Evolutionary conservation across 768 basidiomycete species (phyloP).

Genomic region (Mycena rebaudengoi): DNA sequence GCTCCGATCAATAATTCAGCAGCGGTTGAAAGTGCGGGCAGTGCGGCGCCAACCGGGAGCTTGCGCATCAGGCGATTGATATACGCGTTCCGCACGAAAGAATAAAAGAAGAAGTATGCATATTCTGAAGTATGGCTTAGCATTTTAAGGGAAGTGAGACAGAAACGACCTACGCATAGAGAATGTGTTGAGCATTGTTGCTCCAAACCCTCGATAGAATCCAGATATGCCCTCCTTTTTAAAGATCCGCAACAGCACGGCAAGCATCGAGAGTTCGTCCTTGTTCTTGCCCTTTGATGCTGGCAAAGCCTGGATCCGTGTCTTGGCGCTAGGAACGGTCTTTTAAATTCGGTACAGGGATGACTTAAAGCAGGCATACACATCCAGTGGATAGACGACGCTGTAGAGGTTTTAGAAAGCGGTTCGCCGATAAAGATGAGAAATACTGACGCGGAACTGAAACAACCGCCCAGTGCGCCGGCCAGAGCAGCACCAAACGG

Average conservation of each 20-base stretch:
- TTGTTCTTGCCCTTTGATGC: conserved; percentile 62
- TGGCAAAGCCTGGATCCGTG: conserved; percentile 92
- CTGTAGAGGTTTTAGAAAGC: conserved; percentile 47
- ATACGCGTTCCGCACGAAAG: conserved; percentile 86
- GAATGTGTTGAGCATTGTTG: conserved; percentile 98
- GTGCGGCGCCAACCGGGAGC: conserved; percentile 66
- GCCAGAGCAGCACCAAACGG: conserved; percentile 91
- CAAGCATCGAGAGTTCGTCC: conserved; percentile 65
- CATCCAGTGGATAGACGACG: conserved; percentile 94
- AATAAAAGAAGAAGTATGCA: conserved; percentile 99
- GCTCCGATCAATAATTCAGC: conserved; percentile 92
- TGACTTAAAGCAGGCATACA: conserved; percentile 57
- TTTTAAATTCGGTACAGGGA: conserved; percentile 11
- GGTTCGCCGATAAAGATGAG: background rate
- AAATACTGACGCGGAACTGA: conserved; percentile 85
- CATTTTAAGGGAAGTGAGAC: background rate
- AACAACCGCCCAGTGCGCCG: conserved; percentile 93
- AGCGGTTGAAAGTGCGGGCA: conserved; percentile 72
- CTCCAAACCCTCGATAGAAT: conserved; percentile 90
- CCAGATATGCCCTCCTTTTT: conserved; percentile 84
- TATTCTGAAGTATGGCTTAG: conserved; percentile 72
- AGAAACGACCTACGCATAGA: conserved; percentile 81
- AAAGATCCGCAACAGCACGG: conserved; percentile 75
- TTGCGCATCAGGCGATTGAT: conserved; percentile 71
- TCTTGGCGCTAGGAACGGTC: conserved; percentile 75